These are phyloP conservation scores for Coemansia sp. DNA, from an alignment of 192 early-diverging fungal genomes.

Conservation along the genomic window DNA sequence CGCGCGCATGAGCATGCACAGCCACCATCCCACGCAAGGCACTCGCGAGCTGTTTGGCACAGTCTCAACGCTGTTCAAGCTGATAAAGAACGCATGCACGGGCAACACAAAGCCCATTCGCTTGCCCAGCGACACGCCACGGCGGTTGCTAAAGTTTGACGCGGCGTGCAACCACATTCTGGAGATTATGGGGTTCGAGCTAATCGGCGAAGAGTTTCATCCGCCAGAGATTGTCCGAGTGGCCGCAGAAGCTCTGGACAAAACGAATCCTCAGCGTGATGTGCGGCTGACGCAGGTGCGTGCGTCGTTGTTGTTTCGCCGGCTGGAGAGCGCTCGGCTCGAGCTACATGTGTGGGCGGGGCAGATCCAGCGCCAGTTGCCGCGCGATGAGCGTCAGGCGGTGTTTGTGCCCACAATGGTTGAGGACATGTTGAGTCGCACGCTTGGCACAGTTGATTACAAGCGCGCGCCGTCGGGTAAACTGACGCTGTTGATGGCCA, in stretches of 20 bases:
- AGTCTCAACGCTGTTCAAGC: slow-evolving; percentile 12
- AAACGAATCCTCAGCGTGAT: neutral
- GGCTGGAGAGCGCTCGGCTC: slow-evolving; percentile 25
- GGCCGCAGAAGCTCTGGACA: neutral
- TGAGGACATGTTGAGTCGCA: neutral
- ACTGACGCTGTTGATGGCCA: neutral
- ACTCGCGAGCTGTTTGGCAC: slow-evolving; percentile 32
- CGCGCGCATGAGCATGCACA: slow-evolving; percentile 19
- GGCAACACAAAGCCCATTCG: slow-evolving; percentile 27
- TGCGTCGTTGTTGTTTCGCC: slow-evolving; percentile 6
- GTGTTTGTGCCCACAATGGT: neutral
- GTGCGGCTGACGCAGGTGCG: neutral
- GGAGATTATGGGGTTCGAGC: slow-evolving; percentile 37
- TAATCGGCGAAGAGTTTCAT: slow-evolving; percentile 15
- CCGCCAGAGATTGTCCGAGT: slow-evolving; percentile 18
- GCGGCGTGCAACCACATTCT: slow-evolving; percentile 30
- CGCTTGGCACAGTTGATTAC: slow-evolving; percentile 22
- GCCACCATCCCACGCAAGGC: slow-evolving; percentile 40
- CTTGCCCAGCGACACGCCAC: slow-evolving; percentile 16
- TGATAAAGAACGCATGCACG: slow-evolving; percentile 25
- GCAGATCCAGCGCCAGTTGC: slow-evolving; percentile 32
- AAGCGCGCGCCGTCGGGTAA: slow-evolving; percentile 1
- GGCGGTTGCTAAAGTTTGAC: slow-evolving; percentile 40
- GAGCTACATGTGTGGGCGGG: slow-evolving; percentile 26
- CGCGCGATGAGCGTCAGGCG: slow-evolving; percentile 18